Evolutionary conservation across 2,329 filamentous ascomycete species (phyloP).

Genomic region (Aspergillus cejpii): DNA sequence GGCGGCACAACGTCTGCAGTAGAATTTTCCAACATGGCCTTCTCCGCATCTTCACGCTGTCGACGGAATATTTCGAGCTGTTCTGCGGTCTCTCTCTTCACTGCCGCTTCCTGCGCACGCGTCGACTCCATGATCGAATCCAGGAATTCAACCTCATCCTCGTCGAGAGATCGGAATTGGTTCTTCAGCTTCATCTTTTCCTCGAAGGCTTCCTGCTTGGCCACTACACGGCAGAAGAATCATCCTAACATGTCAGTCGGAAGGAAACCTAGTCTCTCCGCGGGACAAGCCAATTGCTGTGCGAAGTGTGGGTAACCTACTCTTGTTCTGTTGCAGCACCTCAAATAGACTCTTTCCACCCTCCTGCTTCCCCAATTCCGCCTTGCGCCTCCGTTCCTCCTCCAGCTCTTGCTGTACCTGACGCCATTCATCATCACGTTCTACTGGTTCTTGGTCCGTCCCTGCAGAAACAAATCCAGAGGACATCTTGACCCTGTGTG

Average conservation of each 20-base stretch:
- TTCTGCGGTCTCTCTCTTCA: conserved; percentile 54
- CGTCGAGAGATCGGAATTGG: conserved; percentile 47
- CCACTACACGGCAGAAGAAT: conserved; percentile 28
- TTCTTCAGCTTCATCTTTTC: conserved; percentile 47
- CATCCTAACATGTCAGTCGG: conserved; percentile 39
- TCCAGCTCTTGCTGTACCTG: conserved; percentile 43
- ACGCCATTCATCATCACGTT: conserved; percentile 41
- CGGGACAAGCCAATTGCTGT: not conserved
- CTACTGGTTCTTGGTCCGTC: conserved; percentile 36
- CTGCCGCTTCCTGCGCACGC: conserved; percentile 50
- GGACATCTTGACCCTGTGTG: conserved; percentile 32
- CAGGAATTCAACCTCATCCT: conserved; percentile 48
- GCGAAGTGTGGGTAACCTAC: conserved; percentile 31
- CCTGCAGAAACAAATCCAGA: conserved; percentile 43
- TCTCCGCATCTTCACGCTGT: conserved; percentile 55
- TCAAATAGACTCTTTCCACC: conserved; percentile 46
- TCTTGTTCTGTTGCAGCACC: conserved; percentile 46
- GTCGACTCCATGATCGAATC: conserved; percentile 53
- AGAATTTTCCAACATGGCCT: conserved; percentile 39
- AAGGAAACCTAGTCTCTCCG: conserved; percentile 1
- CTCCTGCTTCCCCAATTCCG: conserved; percentile 48
- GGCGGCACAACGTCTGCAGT: conserved; percentile 27
- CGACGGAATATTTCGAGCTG: conserved; percentile 54
- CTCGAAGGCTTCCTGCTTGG: conserved; percentile 49
- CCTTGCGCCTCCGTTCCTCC: conserved; percentile 41